These are phyloP conservation scores for Castanea mollissima DNA, from an alignment of 306 rosid species.

Conservation along the genomic window DNA sequence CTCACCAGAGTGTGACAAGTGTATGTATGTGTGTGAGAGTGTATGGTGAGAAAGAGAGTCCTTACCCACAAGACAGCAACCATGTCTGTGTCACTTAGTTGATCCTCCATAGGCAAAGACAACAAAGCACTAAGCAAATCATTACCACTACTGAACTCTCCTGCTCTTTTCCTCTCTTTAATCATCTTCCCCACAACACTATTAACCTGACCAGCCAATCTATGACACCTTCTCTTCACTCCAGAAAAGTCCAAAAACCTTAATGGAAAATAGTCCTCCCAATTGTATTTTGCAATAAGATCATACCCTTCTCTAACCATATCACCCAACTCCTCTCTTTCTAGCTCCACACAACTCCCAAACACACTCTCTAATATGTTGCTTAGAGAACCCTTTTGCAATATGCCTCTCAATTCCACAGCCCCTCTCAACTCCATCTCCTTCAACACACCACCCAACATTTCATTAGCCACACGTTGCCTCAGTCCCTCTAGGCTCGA, in stretches of 20 bases:
- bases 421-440: slow-evolving; percentile 47
- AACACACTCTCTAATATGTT: slow-evolving; percentile 79
- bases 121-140: slow-evolving; percentile 77
- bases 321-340: slow-evolving; percentile 31
- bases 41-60: background rate
- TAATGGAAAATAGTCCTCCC: slow-evolving; percentile 73
- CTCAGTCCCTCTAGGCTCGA: slow-evolving; percentile 48
- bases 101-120: slow-evolving; percentile 61
- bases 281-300: slow-evolving; percentile 51
- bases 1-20: background rate
- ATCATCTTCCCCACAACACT: slow-evolving; percentile 53
- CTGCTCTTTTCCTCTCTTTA: slow-evolving; percentile 37
- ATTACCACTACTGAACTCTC: slow-evolving; percentile 22
- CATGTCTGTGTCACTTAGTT: slow-evolving; percentile 57
- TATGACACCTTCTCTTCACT: slow-evolving; percentile 70
- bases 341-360: slow-evolving; percentile 35
- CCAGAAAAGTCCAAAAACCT: slow-evolving; percentile 74
- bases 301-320: slow-evolving; percentile 81
- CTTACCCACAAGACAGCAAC: slow-evolving; percentile 84
- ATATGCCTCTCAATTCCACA: slow-evolving; percentile 48
- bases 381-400: slow-evolving; percentile 62
- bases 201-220: slow-evolving; percentile 54
- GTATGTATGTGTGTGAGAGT: background rate
- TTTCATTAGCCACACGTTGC: slow-evolving; percentile 40
- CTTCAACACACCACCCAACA: slow-evolving; percentile 33